These are phyloP conservation scores for Cryphonectria carpinicola DNA, from an alignment of 2,329 filamentous ascomycete genomes.

Conservation along the genomic window DNA sequence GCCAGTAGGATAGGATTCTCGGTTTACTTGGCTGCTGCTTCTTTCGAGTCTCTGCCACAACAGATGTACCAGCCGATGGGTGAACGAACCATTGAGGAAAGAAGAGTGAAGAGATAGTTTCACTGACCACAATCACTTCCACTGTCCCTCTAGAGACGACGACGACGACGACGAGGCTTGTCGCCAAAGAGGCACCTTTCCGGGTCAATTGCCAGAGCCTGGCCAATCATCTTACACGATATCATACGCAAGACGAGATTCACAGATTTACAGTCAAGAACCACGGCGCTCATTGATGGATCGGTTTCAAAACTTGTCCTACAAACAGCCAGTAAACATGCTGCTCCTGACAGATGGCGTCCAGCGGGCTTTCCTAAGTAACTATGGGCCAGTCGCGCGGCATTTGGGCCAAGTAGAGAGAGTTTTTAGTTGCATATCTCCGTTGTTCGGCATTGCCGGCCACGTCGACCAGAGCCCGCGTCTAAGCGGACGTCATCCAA, in stretches of 20 bases:
- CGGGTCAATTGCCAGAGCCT: neutral
- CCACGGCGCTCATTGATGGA: neutral
- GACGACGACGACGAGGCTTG: neutral
- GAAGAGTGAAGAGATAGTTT: too few relatives aligned
- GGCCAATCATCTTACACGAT: conserved; percentile 29
- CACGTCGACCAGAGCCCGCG: conserved; percentile 1
- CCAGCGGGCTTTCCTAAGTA: neutral
- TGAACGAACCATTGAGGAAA: neutral
- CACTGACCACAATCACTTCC: neutral
- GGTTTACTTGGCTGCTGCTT: too few relatives aligned
- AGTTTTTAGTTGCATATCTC: neutral
- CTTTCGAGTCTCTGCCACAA: too few relatives aligned
- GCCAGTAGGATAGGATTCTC: neutral
- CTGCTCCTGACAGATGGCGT: neutral
- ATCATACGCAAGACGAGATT: neutral
- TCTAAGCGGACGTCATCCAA: neutral
- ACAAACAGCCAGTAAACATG: neutral
- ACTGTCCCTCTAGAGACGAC: neutral
- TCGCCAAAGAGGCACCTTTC: neutral
- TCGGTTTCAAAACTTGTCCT: neutral
- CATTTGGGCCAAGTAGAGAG: neutral
- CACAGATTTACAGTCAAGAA: neutral
- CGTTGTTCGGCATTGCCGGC: neutral
- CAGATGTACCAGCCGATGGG: neutral
- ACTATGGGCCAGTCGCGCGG: neutral